Conservation (phyloP, 140 eudicot genomes). For the Cichorium intybus region DNA sequence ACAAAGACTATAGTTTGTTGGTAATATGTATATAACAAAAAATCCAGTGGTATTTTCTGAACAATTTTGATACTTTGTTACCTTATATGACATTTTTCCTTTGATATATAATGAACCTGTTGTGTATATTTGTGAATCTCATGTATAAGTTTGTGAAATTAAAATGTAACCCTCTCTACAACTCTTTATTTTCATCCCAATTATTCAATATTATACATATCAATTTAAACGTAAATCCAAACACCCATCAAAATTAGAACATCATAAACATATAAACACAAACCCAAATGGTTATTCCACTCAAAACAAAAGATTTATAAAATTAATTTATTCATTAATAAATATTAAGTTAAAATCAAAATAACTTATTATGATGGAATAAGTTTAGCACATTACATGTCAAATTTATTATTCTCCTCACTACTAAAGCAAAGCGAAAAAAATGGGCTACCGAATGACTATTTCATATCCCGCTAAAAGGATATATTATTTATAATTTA, state of each 20-base stretch:
- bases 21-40: too few relatives aligned
- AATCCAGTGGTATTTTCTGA: too few relatives aligned
- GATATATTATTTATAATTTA: constrained; percentile 6
- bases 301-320: neutral
- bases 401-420: constrained; percentile 24
- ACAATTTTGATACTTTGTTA: too few relatives aligned
- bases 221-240: neutral
- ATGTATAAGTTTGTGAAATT: too few relatives aligned
- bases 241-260: neutral
- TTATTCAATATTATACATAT: too few relatives aligned
- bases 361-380: constrained; percentile 7
- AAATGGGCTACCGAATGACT: neutral
- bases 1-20: too few relatives aligned
- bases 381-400: constrained; percentile 30
- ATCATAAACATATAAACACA: constrained; percentile 4
- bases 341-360: neutral
- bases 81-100: too few relatives aligned
- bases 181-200: too few relatives aligned
- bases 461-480: neutral
- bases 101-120: too few relatives aligned
- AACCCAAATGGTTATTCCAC: neutral
- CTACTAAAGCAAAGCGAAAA: neutral
- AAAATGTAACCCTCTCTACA: too few relatives aligned
- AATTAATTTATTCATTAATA: neutral
- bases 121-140: too few relatives aligned